Conservation (phyloP, 768 basidiomycete species). For the Calocybe cyanea region DNA sequence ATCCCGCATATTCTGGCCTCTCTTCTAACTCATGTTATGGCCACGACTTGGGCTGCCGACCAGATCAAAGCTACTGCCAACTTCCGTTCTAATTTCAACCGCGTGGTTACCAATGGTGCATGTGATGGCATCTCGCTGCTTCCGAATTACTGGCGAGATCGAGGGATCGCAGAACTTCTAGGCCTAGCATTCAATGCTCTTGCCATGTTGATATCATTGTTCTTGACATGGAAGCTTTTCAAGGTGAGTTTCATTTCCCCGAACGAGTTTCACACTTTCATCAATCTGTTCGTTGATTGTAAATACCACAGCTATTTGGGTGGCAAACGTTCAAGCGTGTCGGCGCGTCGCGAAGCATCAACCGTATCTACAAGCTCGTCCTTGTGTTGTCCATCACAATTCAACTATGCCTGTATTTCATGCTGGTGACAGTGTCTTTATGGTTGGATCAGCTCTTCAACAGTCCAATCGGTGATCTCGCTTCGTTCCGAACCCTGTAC, state of each 20-base stretch:
- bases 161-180: conserved; percentile 58
- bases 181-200: conserved; percentile 60
- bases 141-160: conserved; percentile 60
- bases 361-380: conserved; percentile 70
- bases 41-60: conserved; percentile 69
- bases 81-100: conserved; percentile 55
- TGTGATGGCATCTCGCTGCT: conserved; percentile 55
- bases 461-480: conserved; percentile 56
- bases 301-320: conserved; percentile 54
- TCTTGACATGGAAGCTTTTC: conserved; percentile 71
- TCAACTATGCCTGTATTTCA: conserved; percentile 78
- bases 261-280: no score
- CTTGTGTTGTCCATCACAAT: conserved; percentile 67
- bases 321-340: conserved; percentile 90
- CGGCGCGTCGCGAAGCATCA: conserved; percentile 71
- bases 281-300: not conserved
- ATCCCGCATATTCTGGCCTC: conserved; percentile 79
- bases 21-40: conserved; percentile 67
- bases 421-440: conserved; percentile 61
- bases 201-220: conserved; percentile 54
- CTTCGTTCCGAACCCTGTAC: conserved; percentile 43
- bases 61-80: conserved; percentile 57
- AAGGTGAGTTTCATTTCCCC: conserved; percentile 48
- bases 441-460: conserved; percentile 79
- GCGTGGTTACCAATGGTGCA: conserved; percentile 59